Base-by-base conservation (phyloP, 805 yeast species). In the Candida dajiaensis region DNA sequence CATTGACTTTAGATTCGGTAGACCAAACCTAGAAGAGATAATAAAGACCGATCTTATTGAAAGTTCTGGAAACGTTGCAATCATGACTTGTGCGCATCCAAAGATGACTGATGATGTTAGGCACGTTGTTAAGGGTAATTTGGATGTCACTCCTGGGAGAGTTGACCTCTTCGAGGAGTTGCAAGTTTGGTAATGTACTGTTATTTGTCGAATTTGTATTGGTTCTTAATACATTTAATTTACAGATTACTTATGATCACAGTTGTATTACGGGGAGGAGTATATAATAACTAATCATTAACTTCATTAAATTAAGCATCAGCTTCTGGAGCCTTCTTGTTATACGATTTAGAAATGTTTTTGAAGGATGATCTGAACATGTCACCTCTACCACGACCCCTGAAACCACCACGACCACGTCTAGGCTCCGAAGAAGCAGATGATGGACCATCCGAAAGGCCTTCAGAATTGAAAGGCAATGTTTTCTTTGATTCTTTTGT, bases 81-180 rank as follows among this genome's bases (percentile, higher is more conserved):
- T 81, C 35, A 66, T 79, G 22, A 66, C 78, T 9, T 79, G 85
- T 63, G 84, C 83, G 25, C 81, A 77, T 51, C 73, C 72, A 43
- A 47, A 64, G 10, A 67, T 80, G 69, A 80, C 77, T 39, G 85
- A 80, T 57, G 73, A 69, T 38, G 56, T 78, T 19, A 68, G 85
- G 58, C 64, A 66, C 46, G 50, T 65, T 10, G 74, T 78, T 12
- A 64, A 64, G 13, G 58, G 67, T 21, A 63, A 67, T 47, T 53
- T 71, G 46, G 52, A 56, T 7, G 29, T 23, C 20, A 36, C 48
- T 10, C 53, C 55, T 15, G 69, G 72, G 43, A 65, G 81, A 51
- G 68, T 81, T n/a, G 85, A 79, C 45, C 67, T 74, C 50, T 70
- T 66, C 51, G 85, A 80, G 59, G 80, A 78, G 54, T 62, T 80